Evolutionary conservation across 2,329 filamentous ascomycete species (phyloP).

Genomic region (Microdochium bolleyi): DNA sequence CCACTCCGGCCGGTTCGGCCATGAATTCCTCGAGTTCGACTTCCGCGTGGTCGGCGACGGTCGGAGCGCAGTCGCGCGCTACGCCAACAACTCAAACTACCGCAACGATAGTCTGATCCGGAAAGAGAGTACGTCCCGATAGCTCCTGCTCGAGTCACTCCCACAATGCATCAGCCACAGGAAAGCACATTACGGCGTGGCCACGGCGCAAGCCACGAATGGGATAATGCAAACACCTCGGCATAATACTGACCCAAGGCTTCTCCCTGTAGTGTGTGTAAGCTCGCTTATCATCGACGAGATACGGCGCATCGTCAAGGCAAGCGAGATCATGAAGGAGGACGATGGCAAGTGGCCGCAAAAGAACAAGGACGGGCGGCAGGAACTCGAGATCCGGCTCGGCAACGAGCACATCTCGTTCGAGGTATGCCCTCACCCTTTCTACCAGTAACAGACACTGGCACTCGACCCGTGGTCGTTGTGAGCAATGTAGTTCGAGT

Average conservation of each 20-base stretch:
- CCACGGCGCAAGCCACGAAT: too few species aligned
- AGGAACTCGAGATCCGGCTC: slow-evolving; percentile 90
- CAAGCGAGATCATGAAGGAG: slow-evolving; percentile 97
- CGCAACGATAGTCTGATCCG: slow-evolving; percentile 96
- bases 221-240: too few species aligned
- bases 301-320: slow-evolving; percentile 94
- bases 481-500: too few species aligned
- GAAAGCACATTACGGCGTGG: neutral
- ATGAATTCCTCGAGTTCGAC: slow-evolving; percentile 98
- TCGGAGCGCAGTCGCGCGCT: slow-evolving; percentile 85
- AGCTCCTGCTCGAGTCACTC: slow-evolving; percentile 7
- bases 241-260: neutral
- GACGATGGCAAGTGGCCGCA: slow-evolving; percentile 98
- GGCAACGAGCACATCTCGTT: slow-evolving; percentile 97
- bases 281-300: slow-evolving; percentile 85
- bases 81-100: slow-evolving; percentile 99
- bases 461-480: too few species aligned
- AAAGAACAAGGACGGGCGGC: slow-evolving; percentile 97
- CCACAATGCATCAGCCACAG: neutral
- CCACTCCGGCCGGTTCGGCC: slow-evolving; percentile 93
- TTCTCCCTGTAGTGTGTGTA: slow-evolving; percentile 69
- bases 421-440: slow-evolving; percentile 52
- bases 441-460: too few species aligned
- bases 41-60: slow-evolving; percentile 90
- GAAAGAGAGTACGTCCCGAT: slow-evolving; percentile 78